Base-by-base conservation (phyloP, 768 basidiomycete species). In the Lactarius psammicola region DNA sequence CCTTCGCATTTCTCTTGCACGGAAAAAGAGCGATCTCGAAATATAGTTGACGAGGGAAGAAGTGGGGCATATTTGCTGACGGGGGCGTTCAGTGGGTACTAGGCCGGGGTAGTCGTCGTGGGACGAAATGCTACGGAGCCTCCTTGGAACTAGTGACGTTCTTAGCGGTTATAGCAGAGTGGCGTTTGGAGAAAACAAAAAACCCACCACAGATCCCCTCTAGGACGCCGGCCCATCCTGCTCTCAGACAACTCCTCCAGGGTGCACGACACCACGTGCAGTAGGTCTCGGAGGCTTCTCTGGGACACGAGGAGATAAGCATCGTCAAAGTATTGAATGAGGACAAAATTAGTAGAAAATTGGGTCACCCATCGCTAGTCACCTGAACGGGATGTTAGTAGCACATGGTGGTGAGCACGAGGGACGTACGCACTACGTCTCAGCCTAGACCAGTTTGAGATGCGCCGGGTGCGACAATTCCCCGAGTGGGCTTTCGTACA, bases 211-310 rank as follows among this genome's bases (percentile, higher is more conserved):
- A 59, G 33, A 59, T 49, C 20, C 30, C 20, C 8, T 31, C 42
- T 20, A 49, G 5, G 5, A n/a, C 11, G 20, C 42, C 10, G 28
- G 36, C 17, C 17, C 57, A 9, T 42, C 15, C 15, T 23, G 23
- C n/a, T 42, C 30, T 42, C 57, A 59, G 11, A 31, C 17, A 30
- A 40, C 40, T 55, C 57, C 40, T 55, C 57, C 57, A 59, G 57
- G 57, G 42, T n/a, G 31, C 18, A 20, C 20, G n/a, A 44, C 18
- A 20, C 18, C 20, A 20, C 42, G 20, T 44, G 42, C 42, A 44
- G 42, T 20, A 20, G 42, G 7, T 18, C 42, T 9, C 42, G 4
- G 20, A 44, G n/a, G 1, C 20, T 8, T n/a, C 20, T n/a, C 42
- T 8, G 5, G 42, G 42, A 20, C 34, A 34, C 40, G 20, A 31